phyloP scores from a whole-genome alignment of 1,284 basidiomycete genomes.

The Vanrija pseudolonga region DNA sequence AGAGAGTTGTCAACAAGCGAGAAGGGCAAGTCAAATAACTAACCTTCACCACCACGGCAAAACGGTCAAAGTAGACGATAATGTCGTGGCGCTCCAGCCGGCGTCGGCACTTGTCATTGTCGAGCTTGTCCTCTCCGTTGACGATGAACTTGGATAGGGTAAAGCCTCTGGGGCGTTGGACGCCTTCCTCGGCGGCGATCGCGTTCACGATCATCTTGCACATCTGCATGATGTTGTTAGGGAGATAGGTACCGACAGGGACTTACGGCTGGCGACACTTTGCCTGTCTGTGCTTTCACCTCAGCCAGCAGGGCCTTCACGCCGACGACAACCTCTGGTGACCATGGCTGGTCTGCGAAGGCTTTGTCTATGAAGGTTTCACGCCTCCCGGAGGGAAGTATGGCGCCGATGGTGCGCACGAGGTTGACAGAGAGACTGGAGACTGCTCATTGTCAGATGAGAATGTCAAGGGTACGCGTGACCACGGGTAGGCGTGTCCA shows the following conservation, averaged over 20 bases:
- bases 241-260: background rate
- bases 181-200: background rate
- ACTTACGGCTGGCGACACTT: background rate
- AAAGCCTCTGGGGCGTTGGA: conserved; percentile 8
- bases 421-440: background rate
- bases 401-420: background rate
- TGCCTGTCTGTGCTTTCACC: background rate
- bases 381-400: background rate
- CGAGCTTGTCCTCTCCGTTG: conserved; percentile 7
- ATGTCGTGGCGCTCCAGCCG: conserved; percentile 6
- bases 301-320: background rate
- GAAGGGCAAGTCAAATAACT: no score
- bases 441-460: background rate
- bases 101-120: background rate
- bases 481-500: no score
- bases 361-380: background rate
- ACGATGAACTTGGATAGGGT: conserved; percentile 2
- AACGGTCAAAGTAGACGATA: conserved; percentile 13
- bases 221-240: background rate
- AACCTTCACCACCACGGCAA: conserved; percentile 7
- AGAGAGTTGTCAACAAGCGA: background rate
- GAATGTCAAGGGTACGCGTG: no score
- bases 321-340: background rate
- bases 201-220: conserved; percentile 1
- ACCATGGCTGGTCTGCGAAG: background rate